These are phyloP conservation scores for Trametes coccinea DNA, from an alignment of 768 basidiomycete genomes.

Conservation along the genomic window DNA sequence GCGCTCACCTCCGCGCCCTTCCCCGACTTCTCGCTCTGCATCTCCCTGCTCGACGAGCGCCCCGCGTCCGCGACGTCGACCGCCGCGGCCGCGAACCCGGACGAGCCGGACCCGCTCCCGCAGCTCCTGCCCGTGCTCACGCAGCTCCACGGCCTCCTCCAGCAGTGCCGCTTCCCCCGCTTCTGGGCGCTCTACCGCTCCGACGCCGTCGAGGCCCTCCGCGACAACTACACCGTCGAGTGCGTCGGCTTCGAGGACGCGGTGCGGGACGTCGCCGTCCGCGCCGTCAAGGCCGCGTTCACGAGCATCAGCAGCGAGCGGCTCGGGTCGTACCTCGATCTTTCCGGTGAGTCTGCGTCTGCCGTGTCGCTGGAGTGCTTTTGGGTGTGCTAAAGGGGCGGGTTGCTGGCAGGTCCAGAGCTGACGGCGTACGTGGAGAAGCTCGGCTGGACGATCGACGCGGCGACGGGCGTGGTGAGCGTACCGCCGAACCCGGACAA, in stretches of 20 bases:
- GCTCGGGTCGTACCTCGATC: constrained; percentile 68
- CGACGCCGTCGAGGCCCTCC: constrained; percentile 63
- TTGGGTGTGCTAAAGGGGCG: neutral
- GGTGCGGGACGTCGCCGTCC: constrained; percentile 74
- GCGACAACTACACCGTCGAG: constrained; percentile 87
- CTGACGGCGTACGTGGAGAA: constrained; percentile 60
- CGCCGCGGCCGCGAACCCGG: constrained; percentile 48
- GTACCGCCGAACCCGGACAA: constrained; percentile 87
- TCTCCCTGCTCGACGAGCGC: constrained; percentile 87
- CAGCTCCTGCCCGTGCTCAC: constrained; percentile 67
- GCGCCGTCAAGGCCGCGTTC: constrained; percentile 78
- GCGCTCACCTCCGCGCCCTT: constrained; percentile 80
- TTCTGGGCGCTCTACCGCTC: constrained; percentile 83
- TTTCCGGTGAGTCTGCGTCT: constrained; percentile 48
- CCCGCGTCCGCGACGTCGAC: constrained; percentile 40
- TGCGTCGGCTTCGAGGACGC: constrained; percentile 81
- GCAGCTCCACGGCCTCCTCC: constrained; percentile 66
- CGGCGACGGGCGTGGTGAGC: constrained; percentile 53
- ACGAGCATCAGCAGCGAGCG: constrained; percentile 68
- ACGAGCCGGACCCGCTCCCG: constrained; percentile 83
- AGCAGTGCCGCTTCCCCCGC: constrained; percentile 83
- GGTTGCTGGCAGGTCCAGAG: constrained; percentile 46
- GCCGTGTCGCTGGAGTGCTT: neutral
- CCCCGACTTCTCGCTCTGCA: constrained; percentile 93
- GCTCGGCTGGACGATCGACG: constrained; percentile 67